Evolutionary conservation across 208 protist species (phyloP).

Genomic region (Naegleria gruberi): DNA sequence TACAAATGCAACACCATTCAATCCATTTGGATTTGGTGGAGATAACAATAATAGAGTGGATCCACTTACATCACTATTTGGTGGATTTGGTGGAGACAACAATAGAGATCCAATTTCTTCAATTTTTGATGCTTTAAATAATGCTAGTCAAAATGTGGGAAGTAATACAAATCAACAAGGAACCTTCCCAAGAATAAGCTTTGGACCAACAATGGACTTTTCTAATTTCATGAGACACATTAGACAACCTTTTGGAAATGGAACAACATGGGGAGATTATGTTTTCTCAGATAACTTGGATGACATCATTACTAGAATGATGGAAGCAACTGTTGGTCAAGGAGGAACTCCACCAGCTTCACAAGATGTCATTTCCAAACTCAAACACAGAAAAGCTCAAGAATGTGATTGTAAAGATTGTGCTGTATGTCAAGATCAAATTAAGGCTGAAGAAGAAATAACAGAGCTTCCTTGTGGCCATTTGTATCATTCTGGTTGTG

Average conservation of each 20-base stretch:
- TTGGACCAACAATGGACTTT: not conserved
- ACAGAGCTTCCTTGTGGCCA: conserved; percentile 17
- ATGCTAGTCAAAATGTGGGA: not conserved
- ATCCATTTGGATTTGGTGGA: no score
- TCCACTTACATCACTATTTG: no score
- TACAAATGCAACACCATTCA: not conserved
- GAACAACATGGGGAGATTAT: not conserved
- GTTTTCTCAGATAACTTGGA: not conserved
- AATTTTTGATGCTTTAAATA: not conserved
- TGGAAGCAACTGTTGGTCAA: not conserved
- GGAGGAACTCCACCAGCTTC: not conserved
- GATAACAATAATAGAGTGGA: no score
- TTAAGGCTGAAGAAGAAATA: not conserved
- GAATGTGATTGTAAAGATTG: not conserved
- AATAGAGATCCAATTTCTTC: not conserved
- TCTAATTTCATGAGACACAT: not conserved
- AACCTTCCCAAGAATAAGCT: not conserved
- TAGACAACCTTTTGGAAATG: not conserved
- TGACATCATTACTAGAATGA: not conserved
- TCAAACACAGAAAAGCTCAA: not conserved
- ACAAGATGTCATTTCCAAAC: not conserved
- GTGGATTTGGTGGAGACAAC: no score
- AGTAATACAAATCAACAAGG: no score
- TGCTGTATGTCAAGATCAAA: conserved; percentile 1
- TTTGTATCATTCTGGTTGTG: not conserved